phyloP scores from a whole-genome alignment of 441 rosid species.

The Populus trichocarpa region DNA sequence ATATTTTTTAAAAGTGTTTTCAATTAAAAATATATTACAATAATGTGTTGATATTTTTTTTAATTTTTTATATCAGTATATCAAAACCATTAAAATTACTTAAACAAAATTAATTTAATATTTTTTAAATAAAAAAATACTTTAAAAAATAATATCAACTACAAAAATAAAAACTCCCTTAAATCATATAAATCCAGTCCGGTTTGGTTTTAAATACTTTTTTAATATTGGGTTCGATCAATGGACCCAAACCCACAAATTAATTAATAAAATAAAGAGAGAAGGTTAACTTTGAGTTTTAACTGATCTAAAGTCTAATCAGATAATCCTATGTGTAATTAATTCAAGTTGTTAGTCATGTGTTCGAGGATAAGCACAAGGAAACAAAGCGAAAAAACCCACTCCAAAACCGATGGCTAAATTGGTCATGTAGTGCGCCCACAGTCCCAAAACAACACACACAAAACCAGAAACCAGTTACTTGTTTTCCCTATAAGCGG shows the following conservation, averaged over 20 bases:
- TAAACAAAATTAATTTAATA: no score
- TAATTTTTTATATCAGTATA: no score
- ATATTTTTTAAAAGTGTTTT: no score
- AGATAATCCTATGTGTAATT: background rate
- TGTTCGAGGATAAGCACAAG: constrained; percentile 7
- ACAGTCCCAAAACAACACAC: constrained; percentile 29
- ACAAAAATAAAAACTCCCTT: no score
- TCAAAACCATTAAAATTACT: no score
- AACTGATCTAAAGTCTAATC: background rate
- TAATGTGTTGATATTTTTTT: no score
- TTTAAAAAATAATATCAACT: no score
- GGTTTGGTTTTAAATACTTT: no score
- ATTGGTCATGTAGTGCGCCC: constrained; percentile 39
- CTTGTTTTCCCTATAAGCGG: constrained; percentile 34
- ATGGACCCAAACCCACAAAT: background rate
- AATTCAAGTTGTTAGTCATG: background rate
- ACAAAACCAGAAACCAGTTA: constrained; percentile 45
- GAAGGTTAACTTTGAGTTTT: background rate
- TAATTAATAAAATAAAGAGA: no score
- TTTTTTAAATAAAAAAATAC: no score
- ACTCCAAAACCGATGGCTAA: constrained; percentile 37
- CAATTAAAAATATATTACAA: no score
- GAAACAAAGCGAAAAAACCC: background rate
- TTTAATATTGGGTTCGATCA: background rate
- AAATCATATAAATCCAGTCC: no score